Evolutionary conservation across 371 early-diverging fungal genomes (phyloP).

Genomic region (Gilbertella persicaria): DNA sequence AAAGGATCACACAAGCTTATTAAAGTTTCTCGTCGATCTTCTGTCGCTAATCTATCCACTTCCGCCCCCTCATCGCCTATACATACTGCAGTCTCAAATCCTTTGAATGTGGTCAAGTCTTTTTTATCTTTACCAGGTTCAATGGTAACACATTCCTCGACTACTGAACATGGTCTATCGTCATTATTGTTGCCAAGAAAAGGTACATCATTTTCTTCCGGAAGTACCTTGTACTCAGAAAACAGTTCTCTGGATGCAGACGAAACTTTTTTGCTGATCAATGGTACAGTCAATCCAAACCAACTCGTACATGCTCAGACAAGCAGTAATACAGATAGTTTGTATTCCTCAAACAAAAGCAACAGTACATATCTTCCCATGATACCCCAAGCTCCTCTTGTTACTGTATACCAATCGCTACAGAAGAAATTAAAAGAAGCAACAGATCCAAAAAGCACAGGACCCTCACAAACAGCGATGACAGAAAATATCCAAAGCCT

Average conservation of each 20-base stretch:
- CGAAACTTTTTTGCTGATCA: constrained; percentile 26
- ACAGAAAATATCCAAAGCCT: constrained; percentile 8
- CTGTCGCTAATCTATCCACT: constrained; percentile 19
- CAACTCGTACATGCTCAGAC: constrained; percentile 46
- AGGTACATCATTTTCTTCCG: neutral
- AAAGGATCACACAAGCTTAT: constrained; percentile 4
- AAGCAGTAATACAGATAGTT: constrained; percentile 37
- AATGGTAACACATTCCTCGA: constrained; percentile 11
- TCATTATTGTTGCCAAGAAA: neutral
- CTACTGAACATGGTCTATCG: neutral
- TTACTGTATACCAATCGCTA: constrained; percentile 28
- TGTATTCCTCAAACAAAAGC: constrained; percentile 10
- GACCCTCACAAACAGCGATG: constrained; percentile 1
- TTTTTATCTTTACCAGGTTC: constrained; percentile 28
- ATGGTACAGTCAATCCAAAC: constrained; percentile 41
- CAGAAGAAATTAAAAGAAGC: constrained; percentile 30
- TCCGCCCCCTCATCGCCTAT: constrained; percentile 15
- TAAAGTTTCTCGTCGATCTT: constrained; percentile 13
- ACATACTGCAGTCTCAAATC: constrained; percentile 14
- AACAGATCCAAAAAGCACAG: neutral
- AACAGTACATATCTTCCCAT: constrained; percentile 23
- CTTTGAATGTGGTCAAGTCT: constrained; percentile 29
- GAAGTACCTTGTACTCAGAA: neutral
- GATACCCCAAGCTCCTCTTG: constrained; percentile 43
- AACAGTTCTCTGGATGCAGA: neutral